Evolutionary conservation across 257 asterid genomes (phyloP).

Genomic region (Marsdenia floribunda): DNA sequence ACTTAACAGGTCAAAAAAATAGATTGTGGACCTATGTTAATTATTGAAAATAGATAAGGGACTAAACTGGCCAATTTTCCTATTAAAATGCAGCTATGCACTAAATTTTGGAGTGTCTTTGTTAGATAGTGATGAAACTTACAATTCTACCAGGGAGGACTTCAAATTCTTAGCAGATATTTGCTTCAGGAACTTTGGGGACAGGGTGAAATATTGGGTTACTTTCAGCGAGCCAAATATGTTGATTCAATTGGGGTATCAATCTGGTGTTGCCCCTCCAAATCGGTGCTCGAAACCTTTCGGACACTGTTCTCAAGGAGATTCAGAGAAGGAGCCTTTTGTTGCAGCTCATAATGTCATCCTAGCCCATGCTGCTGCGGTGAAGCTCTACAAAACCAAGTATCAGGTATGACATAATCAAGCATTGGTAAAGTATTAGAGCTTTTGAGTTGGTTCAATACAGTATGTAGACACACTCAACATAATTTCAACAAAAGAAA

Average conservation of each 20-base stretch:
- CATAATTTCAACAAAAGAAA: background rate
- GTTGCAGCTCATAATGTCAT: constrained; percentile 56
- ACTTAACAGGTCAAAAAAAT: too few species aligned
- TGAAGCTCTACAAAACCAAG: constrained; percentile 34
- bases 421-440: background rate
- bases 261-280: constrained; percentile 44
- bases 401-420: constrained; percentile 36
- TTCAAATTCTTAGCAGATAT: constrained; percentile 42
- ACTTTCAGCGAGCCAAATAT: constrained; percentile 60
- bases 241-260: constrained; percentile 35
- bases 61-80: too few species aligned
- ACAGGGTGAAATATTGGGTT: constrained; percentile 51
- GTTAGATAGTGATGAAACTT: background rate
- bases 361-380: constrained; percentile 48
- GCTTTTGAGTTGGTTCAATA: background rate
- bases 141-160: constrained; percentile 44
- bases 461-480: background rate
- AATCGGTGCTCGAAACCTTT: constrained; percentile 35
- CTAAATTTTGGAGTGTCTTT: background rate
- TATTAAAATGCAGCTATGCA: background rate
- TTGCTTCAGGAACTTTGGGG: constrained; percentile 53
- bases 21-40: too few species aligned
- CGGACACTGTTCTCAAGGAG: constrained; percentile 39
- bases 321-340: constrained; percentile 45
- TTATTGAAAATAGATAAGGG: too few species aligned